Evolutionary conservation across 495 filamentous ascomycete genomes (phyloP).

Genomic region (Penicillium salamii): DNA sequence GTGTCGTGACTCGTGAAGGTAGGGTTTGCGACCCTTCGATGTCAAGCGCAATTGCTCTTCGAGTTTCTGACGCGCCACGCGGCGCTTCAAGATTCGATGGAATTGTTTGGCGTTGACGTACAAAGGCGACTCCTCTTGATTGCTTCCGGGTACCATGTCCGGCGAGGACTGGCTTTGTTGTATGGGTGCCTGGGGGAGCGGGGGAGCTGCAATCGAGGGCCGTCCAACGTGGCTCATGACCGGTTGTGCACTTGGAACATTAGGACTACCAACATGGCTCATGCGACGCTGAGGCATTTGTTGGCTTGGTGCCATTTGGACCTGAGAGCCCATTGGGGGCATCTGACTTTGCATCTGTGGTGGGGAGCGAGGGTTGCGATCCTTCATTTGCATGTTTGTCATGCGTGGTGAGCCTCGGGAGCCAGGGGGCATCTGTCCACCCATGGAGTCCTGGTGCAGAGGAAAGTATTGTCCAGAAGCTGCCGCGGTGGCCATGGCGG

Average conservation of each 20-base stretch:
- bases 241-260: constrained; percentile 42
- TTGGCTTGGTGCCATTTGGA: constrained; percentile 43
- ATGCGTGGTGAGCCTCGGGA: constrained; percentile 52
- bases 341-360: constrained; percentile 50
- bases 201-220: constrained; percentile 45
- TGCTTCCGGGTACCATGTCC: constrained; percentile 69
- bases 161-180: constrained; percentile 76
- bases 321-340: constrained; percentile 49
- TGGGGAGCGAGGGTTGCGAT: constrained; percentile 51
- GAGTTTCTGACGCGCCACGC: constrained; percentile 87
- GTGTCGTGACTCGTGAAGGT: constrained; percentile 97
- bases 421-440: constrained; percentile 43
- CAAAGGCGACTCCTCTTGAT: constrained; percentile 83
- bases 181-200: constrained; percentile 47
- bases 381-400: constrained; percentile 48
- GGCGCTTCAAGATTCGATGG: constrained; percentile 90
- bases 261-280: constrained; percentile 51
- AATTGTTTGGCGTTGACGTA: constrained; percentile 99
- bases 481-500: constrained; percentile 56
- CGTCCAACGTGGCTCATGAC: constrained; percentile 50
- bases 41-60: constrained; percentile 90
- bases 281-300: constrained; percentile 49
- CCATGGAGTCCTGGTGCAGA: constrained; percentile 49
- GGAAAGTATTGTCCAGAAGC: constrained; percentile 52
- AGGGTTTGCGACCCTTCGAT: constrained; percentile 93